Base-by-base conservation (phyloP, 805 yeast species). In the Wickerhamiella brachini region DNA sequence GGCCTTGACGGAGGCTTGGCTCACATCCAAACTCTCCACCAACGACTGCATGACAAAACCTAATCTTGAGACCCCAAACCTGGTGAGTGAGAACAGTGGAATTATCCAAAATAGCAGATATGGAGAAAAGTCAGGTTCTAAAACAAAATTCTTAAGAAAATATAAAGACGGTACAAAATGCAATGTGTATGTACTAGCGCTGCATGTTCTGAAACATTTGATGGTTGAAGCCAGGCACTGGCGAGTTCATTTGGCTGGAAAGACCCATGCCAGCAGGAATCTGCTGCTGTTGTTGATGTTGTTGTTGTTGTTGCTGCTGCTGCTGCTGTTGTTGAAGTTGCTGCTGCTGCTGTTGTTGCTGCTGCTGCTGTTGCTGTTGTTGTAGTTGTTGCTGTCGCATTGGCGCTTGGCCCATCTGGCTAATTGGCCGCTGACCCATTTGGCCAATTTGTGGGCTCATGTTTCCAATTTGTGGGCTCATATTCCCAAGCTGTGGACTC, bases 311-410 rank as follows among this genome's bases (percentile, higher is more conserved):
- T 43, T 57, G 52, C 7, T 57, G 56, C 53, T 56, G 62, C 23
- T 43, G 45, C 10, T 46, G 50, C 21, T 45, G 49, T 31, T 44
- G 52, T 26, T 46, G 50, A 22, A 42, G 54, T 22, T 39, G 54
- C 29, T 54, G 62, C 43, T 54, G 31, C 20, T 5, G 24, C 20
- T 17, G 48, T 43, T 48, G 58, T 34, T 50, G 34, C 12, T 45
- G 18, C 22, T n/a, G 65, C 44, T 59, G 54, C 49, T 61, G 64
- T 43, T 62, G 66, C 45, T 62, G 68, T 6, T 57, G 56, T 44
- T 57, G 52, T 7, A 57, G 56, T 53, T 56, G 62, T 29, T 43
- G 54, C 29, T 54, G 62, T 43, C 55, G 31, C 38, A 13, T 46
- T 22, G 22, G 48, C 48, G 5, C 18, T 9, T 17, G 48, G 43